These are phyloP conservation scores for Neurospora africana DNA, from an alignment of 495 filamentous ascomycete genomes.

Conservation along the genomic window DNA sequence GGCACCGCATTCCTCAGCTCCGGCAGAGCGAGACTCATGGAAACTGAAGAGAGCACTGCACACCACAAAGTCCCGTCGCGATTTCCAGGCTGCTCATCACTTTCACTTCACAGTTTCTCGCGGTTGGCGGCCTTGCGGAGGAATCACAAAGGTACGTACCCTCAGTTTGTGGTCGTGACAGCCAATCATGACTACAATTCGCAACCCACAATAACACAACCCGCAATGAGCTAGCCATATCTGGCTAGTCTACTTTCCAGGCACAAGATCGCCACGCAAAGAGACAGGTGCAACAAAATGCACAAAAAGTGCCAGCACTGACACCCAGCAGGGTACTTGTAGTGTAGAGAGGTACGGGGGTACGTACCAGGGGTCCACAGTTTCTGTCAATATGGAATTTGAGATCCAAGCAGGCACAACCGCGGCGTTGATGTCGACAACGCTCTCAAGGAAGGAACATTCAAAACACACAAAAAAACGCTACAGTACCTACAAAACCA, in stretches of 20 bases:
- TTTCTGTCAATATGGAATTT: background rate
- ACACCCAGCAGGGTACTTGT: background rate
- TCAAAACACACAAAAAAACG: background rate
- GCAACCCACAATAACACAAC: background rate
- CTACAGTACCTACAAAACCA: constrained; percentile 1
- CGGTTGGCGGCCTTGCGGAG: background rate
- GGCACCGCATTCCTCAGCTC: background rate
- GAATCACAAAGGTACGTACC: background rate
- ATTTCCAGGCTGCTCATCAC: background rate
- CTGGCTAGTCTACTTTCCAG: background rate
- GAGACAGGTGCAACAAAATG: background rate
- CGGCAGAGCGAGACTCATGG: no score
- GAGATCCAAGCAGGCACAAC: constrained; percentile 2
- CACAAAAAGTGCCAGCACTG: no score
- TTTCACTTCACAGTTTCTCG: background rate
- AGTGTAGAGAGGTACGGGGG: background rate
- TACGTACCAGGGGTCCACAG: background rate
- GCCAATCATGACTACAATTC: background rate
- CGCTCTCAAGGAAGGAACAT: background rate
- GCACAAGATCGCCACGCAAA: constrained; percentile 5
- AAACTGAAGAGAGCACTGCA: no score
- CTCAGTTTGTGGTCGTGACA: background rate
- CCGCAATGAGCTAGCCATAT: background rate
- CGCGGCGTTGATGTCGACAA: background rate
- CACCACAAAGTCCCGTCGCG: background rate